These are phyloP conservation scores for Hexamita inflata DNA, from an alignment of 208 protist species.

Conservation along the genomic window DNA sequence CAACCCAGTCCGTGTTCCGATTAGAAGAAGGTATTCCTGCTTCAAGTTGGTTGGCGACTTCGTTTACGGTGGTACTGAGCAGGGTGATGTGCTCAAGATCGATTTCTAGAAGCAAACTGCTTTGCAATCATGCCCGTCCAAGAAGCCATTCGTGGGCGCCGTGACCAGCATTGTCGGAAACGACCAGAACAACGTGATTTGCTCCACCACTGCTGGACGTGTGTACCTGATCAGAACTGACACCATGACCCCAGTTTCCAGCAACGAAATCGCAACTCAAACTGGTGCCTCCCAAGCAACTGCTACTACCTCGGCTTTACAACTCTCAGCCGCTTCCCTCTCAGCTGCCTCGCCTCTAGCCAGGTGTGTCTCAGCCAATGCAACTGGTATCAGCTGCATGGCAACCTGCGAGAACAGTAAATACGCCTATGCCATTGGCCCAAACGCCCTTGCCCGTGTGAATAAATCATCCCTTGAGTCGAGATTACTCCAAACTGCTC, in stretches of 20 bases:
- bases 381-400: neutral
- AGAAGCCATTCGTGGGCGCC: slow-evolving; percentile 20
- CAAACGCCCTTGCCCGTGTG: neutral
- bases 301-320: neutral
- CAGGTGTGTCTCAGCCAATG: neutral
- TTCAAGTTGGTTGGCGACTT: neutral
- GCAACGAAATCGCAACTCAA: neutral
- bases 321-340: neutral
- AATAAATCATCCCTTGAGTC: slow-evolving; percentile 12
- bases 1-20: neutral
- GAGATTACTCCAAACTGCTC: slow-evolving; percentile 15
- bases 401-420: neutral
- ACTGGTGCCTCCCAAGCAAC: neutral
- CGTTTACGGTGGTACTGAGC: slow-evolving; percentile 19
- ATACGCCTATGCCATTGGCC: slow-evolving; percentile 3
- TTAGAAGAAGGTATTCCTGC: slow-evolving; percentile 2
- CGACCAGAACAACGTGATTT: neutral
- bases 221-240: slow-evolving; percentile 16
- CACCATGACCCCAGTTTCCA: slow-evolving; percentile 5
- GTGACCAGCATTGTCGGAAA: slow-evolving; percentile 1
- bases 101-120: neutral
- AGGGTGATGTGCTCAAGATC: slow-evolving; percentile 24
- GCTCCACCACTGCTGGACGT: neutral
- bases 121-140: neutral
- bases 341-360: neutral